Base-by-base conservation (phyloP, 257 asterid species). In the Cordia subcordata region DNA sequence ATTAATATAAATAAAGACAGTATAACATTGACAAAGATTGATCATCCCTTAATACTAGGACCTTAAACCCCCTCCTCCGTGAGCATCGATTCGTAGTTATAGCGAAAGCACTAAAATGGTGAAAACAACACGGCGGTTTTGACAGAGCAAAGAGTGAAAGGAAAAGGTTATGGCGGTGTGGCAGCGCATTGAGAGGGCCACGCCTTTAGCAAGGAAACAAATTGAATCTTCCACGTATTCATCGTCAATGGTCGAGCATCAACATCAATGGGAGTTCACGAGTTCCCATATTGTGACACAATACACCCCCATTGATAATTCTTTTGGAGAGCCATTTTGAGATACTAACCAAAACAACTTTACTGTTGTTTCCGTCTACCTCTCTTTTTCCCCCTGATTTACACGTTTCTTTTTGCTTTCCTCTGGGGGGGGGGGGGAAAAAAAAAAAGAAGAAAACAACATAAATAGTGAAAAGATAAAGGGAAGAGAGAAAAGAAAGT, bases 231-330 rank as follows among this genome's bases (percentile, higher is more conserved):
- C 18, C 54, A 58, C 18, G 55, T 27, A 57, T 37, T 27, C 19
- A 12, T 39, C 52, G 21, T 47, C 49, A 61, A 47, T 47, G 47
- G 37, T 27, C 10, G 20, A 46, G 37, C 21, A 19, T 32, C 37
- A 62, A 27, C 55, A 58, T 64, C 66, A 70, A 58, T 65, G 46
- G 44, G 49, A 21, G 52, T 62, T 54, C 75, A 53, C 67, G 35
- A 64, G 8, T 60, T 23, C 50, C 76, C 13, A 70, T 17, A 67
- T n/a, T n/a, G n/a, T n/a, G n/a, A n/a, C n/a, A n/a, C n/a, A n/a
- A n/a, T n/a, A n/a, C n/a, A n/a, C n/a, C n/a, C n/a, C n/a, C n/a
- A n/a, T n/a, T n/a, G n/a, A n/a, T n/a, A n/a, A n/a, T 11, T 12
- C 49, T 53, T 14, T 42, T 42, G 47, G 47, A 10, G 47, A 42